phyloP scores from a whole-genome alignment of 306 rosid species.

The Betula pendula region DNA sequence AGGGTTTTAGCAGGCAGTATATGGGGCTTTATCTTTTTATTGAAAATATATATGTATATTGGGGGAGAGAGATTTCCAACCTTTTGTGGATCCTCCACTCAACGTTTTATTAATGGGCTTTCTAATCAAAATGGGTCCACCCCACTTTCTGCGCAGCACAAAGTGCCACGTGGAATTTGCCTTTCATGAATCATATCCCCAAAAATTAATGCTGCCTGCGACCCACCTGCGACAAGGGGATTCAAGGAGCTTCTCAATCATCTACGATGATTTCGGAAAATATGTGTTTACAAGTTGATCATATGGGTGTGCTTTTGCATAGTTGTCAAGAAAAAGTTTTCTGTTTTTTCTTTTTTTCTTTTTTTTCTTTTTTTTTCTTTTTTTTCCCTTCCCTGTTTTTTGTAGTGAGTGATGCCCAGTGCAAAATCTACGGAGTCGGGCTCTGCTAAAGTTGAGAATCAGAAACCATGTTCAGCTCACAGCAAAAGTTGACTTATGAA shows the following conservation, averaged over 20 bases:
- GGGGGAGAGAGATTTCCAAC: conserved; percentile 31
- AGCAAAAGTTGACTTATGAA: neutral
- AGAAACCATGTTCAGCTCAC: neutral
- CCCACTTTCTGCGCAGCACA: conserved; percentile 39
- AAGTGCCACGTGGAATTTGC: conserved; percentile 30
- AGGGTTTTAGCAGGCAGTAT: neutral
- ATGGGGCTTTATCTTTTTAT: neutral
- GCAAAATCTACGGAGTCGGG: neutral
- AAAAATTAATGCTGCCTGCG: neutral
- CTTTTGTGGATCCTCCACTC: conserved; percentile 62
- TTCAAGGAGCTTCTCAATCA: conserved; percentile 31
- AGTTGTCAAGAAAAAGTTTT: neutral
- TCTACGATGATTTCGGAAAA: too few relatives aligned
- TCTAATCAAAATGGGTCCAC: conserved; percentile 47
- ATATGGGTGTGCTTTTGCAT: conserved; percentile 27
- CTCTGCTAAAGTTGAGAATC: conserved; percentile 11
- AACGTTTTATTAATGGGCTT: conserved; percentile 40
- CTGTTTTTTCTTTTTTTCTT: neutral
- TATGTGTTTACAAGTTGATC: conserved; percentile 20
- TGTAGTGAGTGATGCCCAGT: too few relatives aligned
- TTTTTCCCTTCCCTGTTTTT: neutral
- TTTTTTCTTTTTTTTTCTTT: too few relatives aligned
- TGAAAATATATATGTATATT: neutral
- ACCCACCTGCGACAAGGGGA: conserved; percentile 29
- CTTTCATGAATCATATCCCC: conserved; percentile 11